phyloP scores from a whole-genome alignment of 108 stramenopile species.

The Cylindrotheca fusiformis region DNA sequence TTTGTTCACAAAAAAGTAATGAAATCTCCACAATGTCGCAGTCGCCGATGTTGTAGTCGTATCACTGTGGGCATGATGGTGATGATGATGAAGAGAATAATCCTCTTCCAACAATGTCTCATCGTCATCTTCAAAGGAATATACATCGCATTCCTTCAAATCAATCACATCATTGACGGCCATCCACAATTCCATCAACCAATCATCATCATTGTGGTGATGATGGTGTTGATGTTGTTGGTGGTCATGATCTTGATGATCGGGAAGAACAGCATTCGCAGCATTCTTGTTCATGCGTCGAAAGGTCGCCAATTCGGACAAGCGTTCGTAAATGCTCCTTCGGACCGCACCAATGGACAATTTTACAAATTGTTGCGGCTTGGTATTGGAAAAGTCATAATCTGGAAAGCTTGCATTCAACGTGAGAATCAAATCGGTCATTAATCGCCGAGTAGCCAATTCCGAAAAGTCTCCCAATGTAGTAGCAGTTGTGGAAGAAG shows the following conservation, averaged over 20 bases:
- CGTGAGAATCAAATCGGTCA: conserved; percentile 91
- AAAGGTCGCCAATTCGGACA: conserved; percentile 54
- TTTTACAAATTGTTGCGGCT: conserved; percentile 76
- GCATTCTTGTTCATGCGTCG: conserved; percentile 27
- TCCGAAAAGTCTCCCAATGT: conserved; percentile 69
- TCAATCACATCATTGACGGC: conserved; percentile 69
- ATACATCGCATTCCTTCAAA: conserved; percentile 84
- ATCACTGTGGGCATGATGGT: background rate
- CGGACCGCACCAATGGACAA: conserved; percentile 50
- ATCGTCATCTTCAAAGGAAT: conserved; percentile 78
- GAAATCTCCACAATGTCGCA: conserved; percentile 83
- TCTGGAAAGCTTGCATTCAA: conserved; percentile 93
- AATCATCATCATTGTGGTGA: conserved; percentile 13
- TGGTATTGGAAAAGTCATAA: conserved; percentile 86
- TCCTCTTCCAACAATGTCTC: conserved; percentile 3
- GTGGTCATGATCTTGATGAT: no score
- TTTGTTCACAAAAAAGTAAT: conserved; percentile 94
- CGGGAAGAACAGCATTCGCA: conserved; percentile 3
- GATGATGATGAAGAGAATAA: conserved; percentile 6
- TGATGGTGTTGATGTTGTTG: no score
- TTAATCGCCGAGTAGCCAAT: conserved; percentile 70
- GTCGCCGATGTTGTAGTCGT: no score
- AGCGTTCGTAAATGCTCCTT: conserved; percentile 57
- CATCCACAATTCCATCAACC: conserved; percentile 66
- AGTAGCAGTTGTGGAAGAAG: conserved; percentile 29